Base-by-base conservation (phyloP, 208 protist species). In the Crithidia thermophila region DNA sequence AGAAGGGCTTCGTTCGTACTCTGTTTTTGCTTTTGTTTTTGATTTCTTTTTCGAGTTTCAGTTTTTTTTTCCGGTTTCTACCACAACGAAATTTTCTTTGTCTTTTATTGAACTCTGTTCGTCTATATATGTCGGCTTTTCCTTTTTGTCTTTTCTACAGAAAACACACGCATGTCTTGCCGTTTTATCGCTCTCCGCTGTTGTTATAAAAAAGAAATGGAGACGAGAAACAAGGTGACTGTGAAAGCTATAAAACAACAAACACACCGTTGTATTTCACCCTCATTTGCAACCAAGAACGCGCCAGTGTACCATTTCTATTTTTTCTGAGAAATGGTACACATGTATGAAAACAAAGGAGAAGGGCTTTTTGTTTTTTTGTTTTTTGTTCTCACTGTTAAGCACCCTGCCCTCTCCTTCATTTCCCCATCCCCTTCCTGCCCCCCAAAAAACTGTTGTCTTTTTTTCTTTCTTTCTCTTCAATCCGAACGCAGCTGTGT, bases 241-340 rank as follows among this genome's bases (percentile, higher is more conserved):
- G 33, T 31, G 14, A 30, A 50, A 53, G 45, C 3, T 4, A 36
- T 20, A n/a, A 43, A 36, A 21, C 58, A 64, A 53, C 58, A 64
- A 53, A 53, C 58, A 64, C 43, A 64, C 43, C 58, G 58, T 64
- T 53, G 58, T 25, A 33, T 64, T 51, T 21, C 43, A 33, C 43
- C 45, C 23, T 47, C 13, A 64, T 53, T 31, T 20, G 53, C 27
- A n/a, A 43, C 45, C 58, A 30, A 37, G 58, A 33, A 27, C 18
- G 34, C 3, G 30, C 58, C n/a, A 14, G 3, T n/a, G 30, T 25
- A 20, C 20, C 51, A 56, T 16, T 10, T 52, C 36, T 59, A 36
- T 21, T 39, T 58, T 50, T 43, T 58, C 10, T 58, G 27, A 21
- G n/a, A n/a, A n/a, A n/a, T n/a, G n/a, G n/a, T n/a, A 39, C 57